phyloP scores from a whole-genome alignment of 2,329 filamentous ascomycete genomes.

The Septoria linicola region DNA sequence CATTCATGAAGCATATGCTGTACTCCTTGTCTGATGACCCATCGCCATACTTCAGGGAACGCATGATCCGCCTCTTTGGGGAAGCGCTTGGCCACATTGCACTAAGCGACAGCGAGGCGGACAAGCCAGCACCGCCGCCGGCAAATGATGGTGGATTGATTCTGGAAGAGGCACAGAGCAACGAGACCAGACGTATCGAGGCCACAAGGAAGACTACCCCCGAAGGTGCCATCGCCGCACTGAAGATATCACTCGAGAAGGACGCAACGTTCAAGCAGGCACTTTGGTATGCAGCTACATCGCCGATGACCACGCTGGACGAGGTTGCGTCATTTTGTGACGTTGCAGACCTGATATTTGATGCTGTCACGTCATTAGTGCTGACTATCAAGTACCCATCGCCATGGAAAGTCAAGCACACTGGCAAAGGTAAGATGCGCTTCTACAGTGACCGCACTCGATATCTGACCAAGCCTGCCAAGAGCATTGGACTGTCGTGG shows the following conservation, averaged over 20 bases:
- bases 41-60: constrained; percentile 58
- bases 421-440: constrained; percentile 50
- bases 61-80: constrained; percentile 54
- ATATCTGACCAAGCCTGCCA: constrained; percentile 32
- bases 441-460: constrained; percentile 32
- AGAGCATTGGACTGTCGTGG: constrained; percentile 25
- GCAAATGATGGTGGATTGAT: constrained; percentile 49
- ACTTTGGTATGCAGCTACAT: constrained; percentile 57
- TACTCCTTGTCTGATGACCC: constrained; percentile 57
- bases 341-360: constrained; percentile 57
- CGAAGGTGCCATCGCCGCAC: constrained; percentile 57
- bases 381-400: constrained; percentile 56
- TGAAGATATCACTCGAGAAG: constrained; percentile 54
- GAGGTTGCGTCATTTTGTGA: constrained; percentile 59
- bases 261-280: constrained; percentile 53
- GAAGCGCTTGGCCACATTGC: constrained; percentile 59
- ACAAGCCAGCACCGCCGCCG: constrained; percentile 36
- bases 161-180: constrained; percentile 56
- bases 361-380: constrained; percentile 50
- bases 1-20: constrained; percentile 57
- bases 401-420: constrained; percentile 56
- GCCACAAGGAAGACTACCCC: constrained; percentile 55
- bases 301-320: constrained; percentile 50
- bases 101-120: constrained; percentile 50
- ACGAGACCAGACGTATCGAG: constrained; percentile 53